phyloP scores from a whole-genome alignment of 2,329 filamentous ascomycete species.

The Ascomycota sp. region DNA sequence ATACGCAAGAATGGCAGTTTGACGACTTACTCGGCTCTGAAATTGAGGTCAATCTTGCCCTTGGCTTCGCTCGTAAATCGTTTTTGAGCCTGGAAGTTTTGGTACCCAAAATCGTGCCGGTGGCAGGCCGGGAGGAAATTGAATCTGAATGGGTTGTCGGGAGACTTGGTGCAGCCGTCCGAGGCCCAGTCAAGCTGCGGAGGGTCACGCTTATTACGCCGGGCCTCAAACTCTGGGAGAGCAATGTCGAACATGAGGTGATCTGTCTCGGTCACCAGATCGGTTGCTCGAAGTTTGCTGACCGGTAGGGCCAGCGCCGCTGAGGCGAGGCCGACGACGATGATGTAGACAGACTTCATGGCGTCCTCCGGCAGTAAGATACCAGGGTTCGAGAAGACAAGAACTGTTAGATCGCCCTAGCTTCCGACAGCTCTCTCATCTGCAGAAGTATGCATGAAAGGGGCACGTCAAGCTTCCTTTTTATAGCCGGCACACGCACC shows the following conservation, averaged over 20 bases:
- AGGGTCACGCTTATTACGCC: conserved; percentile 18
- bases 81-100: conserved; percentile 26
- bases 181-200: conserved; percentile 17
- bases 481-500: too few species aligned
- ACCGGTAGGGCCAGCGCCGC: conserved; percentile 7
- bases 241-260: conserved; percentile 21
- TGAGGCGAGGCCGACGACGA: conserved; percentile 7
- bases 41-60: conserved; percentile 25
- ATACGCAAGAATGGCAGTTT: too few species aligned
- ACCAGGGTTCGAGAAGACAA: too few species aligned
- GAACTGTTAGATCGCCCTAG: too few species aligned
- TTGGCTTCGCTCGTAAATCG: conserved; percentile 22
- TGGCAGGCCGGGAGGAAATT: conserved; percentile 22
- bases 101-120: conserved; percentile 34
- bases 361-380: background rate
- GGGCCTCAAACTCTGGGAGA: conserved; percentile 18
- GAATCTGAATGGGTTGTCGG: conserved; percentile 22
- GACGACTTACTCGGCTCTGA: conserved; percentile 19
- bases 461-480: too few species aligned
- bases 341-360: conserved; percentile 11
- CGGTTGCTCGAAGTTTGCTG: too few species aligned
- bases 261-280: conserved; percentile 17
- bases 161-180: conserved; percentile 19
- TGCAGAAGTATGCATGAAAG: too few species aligned
- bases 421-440: too few species aligned